Percentiles rank a stretch among this genome's conserved stretches.
phyloP scores from a whole-genome alignment of 2,329 filamentous ascomycete species.

The Dothistroma septosporum region DNA sequence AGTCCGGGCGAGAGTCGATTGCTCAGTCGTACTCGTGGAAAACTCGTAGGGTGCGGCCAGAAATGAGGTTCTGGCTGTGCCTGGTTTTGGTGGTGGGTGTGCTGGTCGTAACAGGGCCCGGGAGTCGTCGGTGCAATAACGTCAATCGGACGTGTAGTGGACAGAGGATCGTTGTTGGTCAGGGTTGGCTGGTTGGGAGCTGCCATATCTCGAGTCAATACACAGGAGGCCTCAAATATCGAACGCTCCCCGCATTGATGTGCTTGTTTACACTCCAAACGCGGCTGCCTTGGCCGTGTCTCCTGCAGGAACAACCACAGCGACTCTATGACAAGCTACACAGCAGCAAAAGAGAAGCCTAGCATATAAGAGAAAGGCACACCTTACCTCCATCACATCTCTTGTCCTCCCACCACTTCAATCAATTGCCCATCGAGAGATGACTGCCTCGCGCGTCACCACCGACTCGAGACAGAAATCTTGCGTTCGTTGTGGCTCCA shows the following conservation, averaged over 20 bases:
- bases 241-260: background rate
- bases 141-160: background rate
- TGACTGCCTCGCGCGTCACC: background rate
- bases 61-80: constrained; percentile 6
- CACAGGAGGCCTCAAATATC: background rate
- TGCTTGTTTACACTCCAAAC: background rate
- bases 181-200: background rate
- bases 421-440: background rate
- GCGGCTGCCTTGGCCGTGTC: constrained; percentile 1
- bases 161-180: constrained; percentile 1
- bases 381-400: background rate
- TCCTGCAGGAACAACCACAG: background rate
- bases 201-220: background rate
- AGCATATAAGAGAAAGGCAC: background rate
- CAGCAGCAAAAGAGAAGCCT: background rate
- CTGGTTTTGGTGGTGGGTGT: constrained; percentile 27
- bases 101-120: constrained; percentile 6
- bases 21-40: constrained; percentile 25
- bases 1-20: constrained; percentile 39
- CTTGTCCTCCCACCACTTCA: background rate
- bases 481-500: background rate
- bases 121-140: background rate
- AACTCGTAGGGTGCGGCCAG: background rate
- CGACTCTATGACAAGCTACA: background rate
- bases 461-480: background rate